These are phyloP conservation scores for Phylloporus rhodoxanthus DNA, from an alignment of 768 basidiomycete species.

Conservation along the genomic window DNA sequence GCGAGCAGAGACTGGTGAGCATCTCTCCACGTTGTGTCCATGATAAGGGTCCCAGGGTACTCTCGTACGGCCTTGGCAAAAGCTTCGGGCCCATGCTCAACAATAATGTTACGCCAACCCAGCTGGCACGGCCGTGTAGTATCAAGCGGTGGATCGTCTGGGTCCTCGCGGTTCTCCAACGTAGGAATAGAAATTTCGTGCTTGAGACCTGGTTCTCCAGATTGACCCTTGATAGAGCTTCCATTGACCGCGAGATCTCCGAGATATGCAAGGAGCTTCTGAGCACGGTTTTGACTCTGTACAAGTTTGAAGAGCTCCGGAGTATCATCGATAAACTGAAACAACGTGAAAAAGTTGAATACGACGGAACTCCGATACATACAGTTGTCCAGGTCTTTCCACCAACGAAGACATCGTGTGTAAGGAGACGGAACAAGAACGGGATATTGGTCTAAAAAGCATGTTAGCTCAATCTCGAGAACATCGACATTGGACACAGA, in stretches of 20 bases:
- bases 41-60: slow-evolving; percentile 91
- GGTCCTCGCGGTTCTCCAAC: slow-evolving; percentile 72
- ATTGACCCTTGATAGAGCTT: slow-evolving; percentile 94
- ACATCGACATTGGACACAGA: slow-evolving; percentile 16
- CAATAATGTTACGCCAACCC: slow-evolving; percentile 98
- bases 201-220: slow-evolving; percentile 90
- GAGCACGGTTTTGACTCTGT: slow-evolving; percentile 95
- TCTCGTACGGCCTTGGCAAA: slow-evolving; percentile 97
- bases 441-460: slow-evolving; percentile 87
- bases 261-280: slow-evolving; percentile 93
- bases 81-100: slow-evolving; percentile 94
- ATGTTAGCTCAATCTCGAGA: neutral
- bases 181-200: slow-evolving; percentile 80
- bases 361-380: slow-evolving; percentile 18
- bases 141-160: slow-evolving; percentile 70
- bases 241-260: slow-evolving; percentile 98
- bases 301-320: slow-evolving; percentile 99
- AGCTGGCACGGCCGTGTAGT: slow-evolving; percentile 73
- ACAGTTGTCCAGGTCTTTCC: slow-evolving; percentile 99
- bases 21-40: slow-evolving; percentile 99
- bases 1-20: slow-evolving; percentile 98
- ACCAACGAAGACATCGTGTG: slow-evolving; percentile 91
- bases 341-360: slow-evolving; percentile 7
- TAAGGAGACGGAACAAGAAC: slow-evolving; percentile 96
- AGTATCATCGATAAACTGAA: slow-evolving; percentile 96